Percentiles rank a stretch among this genome's conserved stretches.
Evolutionary conservation across 768 basidiomycete species (phyloP).

Genomic region (Auricularia sp.): DNA sequence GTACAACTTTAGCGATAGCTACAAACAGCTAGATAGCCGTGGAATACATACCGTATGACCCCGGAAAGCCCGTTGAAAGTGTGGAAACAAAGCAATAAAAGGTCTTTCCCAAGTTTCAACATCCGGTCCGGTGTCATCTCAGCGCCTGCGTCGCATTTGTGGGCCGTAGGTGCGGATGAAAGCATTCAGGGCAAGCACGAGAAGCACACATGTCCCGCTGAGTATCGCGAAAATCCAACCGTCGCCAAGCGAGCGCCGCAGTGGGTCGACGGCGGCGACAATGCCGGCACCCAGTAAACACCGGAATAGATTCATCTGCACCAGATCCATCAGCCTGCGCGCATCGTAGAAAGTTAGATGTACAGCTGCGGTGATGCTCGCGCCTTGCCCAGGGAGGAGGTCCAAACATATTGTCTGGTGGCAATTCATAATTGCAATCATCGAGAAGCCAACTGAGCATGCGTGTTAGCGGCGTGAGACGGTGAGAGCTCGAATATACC

Average conservation of each 20-base stretch:
- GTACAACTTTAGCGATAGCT: too few species aligned
- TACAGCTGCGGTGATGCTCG: conserved; percentile 18
- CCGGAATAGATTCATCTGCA: conserved; percentile 16
- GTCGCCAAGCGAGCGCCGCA: not conserved
- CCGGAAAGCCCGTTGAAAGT: too few species aligned
- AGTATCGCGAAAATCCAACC: not conserved
- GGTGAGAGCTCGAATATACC: not conserved
- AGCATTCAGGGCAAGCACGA: too few species aligned
- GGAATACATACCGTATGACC: too few species aligned
- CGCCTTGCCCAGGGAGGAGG: conserved; percentile 22
- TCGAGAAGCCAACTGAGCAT: conserved; percentile 6
- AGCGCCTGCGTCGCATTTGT: too few species aligned
- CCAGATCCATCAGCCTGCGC: not conserved
- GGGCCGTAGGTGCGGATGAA: too few species aligned
- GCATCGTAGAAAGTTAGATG: not conserved
- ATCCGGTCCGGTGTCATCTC: too few species aligned
- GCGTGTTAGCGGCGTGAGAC: too few species aligned
- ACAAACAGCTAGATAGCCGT: too few species aligned
- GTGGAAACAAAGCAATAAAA: too few species aligned
- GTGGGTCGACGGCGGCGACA: not conserved
- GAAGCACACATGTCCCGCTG: too few species aligned
- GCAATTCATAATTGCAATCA: conserved; percentile 13
- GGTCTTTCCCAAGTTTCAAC: too few species aligned
- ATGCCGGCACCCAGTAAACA: conserved; percentile 11
- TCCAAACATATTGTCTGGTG: conserved; percentile 18